These are phyloP conservation scores for Microsporum ferrugineum DNA, from an alignment of 2,329 filamentous ascomycete genomes.

Conservation along the genomic window DNA sequence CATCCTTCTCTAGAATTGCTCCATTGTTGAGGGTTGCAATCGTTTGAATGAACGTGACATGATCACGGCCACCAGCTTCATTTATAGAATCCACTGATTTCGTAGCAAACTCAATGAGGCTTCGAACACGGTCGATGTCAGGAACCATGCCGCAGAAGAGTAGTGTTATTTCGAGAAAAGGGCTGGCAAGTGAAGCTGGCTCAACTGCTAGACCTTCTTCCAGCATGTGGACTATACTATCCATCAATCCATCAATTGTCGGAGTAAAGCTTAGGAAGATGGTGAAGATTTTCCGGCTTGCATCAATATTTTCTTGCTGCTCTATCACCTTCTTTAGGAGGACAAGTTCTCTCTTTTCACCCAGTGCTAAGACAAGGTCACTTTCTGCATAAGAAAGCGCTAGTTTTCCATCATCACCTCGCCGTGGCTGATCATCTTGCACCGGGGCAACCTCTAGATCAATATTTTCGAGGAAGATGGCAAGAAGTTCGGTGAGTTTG, in stretches of 20 bases:
- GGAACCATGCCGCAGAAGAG: slow-evolving; percentile 40
- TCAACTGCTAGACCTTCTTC: slow-evolving; percentile 44
- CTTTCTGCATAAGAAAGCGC: slow-evolving; percentile 26
- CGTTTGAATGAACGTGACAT: slow-evolving; percentile 42
- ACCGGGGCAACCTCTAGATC: slow-evolving; percentile 26
- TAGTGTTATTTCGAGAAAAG: slow-evolving; percentile 48
- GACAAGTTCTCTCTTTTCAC: slow-evolving; percentile 24
- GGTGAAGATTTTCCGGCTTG: slow-evolving; percentile 47
- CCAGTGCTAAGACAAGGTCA: slow-evolving; percentile 25
- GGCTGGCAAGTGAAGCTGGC: slow-evolving; percentile 37
- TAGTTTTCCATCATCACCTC: slow-evolving; percentile 22
- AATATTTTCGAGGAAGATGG: slow-evolving; percentile 28
- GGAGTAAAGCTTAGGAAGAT: slow-evolving; percentile 44
- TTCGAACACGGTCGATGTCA: slow-evolving; percentile 27
- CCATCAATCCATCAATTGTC: slow-evolving; percentile 37
- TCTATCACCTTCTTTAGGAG: slow-evolving; percentile 53
- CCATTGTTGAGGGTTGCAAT: slow-evolving; percentile 32
- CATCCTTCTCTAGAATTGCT: slow-evolving; percentile 23
- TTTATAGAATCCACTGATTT: slow-evolving; percentile 40
- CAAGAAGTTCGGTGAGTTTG: slow-evolving; percentile 34
- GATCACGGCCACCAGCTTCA: slow-evolving; percentile 37
- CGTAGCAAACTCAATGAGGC: slow-evolving; percentile 32
- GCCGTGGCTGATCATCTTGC: slow-evolving; percentile 19
- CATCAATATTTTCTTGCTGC: slow-evolving; percentile 46
- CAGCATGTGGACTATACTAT: slow-evolving; percentile 44